Conservation (phyloP, 805 yeast species). For the Sugiyamaella qingdaonensis region DNA sequence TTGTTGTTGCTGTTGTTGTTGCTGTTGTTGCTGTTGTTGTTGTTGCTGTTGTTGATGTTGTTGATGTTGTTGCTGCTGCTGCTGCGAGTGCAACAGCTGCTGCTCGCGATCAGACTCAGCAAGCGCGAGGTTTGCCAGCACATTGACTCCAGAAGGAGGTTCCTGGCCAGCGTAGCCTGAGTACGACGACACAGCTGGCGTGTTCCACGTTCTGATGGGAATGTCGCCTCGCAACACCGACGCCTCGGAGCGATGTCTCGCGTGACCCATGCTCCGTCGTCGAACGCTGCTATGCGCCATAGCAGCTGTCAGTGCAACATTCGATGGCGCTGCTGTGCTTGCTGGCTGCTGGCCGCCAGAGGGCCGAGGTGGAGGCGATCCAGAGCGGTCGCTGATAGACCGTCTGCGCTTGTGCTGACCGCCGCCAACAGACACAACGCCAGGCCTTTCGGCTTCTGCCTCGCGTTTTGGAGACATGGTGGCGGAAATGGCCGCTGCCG, state of each 20-base stretch:
- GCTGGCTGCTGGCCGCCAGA: background rate
- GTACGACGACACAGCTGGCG: conserved; percentile 4
- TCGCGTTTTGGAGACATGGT: conserved; percentile 11
- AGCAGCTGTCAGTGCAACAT: conserved; percentile 14
- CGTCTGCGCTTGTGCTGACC: conserved; percentile 16
- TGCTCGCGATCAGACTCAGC: conserved; percentile 17
- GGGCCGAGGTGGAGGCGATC: conserved; percentile 15
- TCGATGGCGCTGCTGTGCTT: background rate
- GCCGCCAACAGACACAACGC: background rate
- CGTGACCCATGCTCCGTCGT: conserved; percentile 18
- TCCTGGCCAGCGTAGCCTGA: background rate
- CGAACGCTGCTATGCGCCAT: conserved; percentile 15
- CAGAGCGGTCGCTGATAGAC: conserved; percentile 15
- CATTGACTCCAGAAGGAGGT: conserved; percentile 18
- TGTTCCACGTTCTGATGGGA: conserved; percentile 9
- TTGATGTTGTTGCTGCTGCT: background rate
- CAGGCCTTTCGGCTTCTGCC: background rate
- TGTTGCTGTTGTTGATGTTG: background rate
- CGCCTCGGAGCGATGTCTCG: conserved; percentile 24
- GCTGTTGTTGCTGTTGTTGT: conserved; percentile 4
- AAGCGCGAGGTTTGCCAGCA: conserved; percentile 15
- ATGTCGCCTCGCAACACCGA: conserved; percentile 14
- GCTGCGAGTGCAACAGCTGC: background rate
- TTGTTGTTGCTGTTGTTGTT: conserved; percentile 11
- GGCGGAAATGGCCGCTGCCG: background rate